Conservation (phyloP, 192 early-diverging fungal genomes). For the Spinellus fusiger region DNA sequence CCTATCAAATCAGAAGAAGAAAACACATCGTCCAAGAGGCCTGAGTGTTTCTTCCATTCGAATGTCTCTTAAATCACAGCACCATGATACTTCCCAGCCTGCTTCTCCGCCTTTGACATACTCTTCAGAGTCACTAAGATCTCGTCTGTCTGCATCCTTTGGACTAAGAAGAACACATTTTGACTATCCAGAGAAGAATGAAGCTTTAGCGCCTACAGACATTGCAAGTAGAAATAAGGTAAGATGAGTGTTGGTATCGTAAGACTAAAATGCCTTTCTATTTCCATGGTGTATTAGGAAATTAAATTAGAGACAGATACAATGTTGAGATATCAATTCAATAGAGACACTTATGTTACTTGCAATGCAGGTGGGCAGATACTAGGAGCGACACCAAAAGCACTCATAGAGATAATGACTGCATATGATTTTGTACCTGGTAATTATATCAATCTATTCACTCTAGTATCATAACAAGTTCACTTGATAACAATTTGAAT, state of each 20-base stretch:
- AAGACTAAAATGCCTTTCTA: no score
- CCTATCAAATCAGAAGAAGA: neutral
- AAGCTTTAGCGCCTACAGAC: no score
- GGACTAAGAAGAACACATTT: neutral
- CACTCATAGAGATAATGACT: constrained; percentile 68
- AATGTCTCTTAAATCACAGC: neutral
- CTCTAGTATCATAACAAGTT: neutral
- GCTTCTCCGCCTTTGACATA: neutral
- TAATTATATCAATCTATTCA: neutral
- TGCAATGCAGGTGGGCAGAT: constrained; percentile 62
- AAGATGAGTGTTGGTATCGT: no score
- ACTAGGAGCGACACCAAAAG: constrained; percentile 62
- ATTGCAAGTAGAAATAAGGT: no score
- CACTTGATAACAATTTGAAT: neutral
- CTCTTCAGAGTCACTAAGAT: neutral
- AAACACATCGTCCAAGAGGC: neutral
- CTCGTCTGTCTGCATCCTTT: neutral
- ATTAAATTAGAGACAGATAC: neutral
- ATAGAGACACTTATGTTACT: constrained; percentile 8
- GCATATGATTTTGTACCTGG: constrained; percentile 48
- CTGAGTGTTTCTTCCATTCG: neutral
- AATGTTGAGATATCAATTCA: neutral
- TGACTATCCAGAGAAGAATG: neutral
- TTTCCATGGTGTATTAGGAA: neutral
- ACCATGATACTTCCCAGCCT: neutral